Conservation (phyloP, 148 eudicot species). For the Rhododendron kiyosumense region DNA sequence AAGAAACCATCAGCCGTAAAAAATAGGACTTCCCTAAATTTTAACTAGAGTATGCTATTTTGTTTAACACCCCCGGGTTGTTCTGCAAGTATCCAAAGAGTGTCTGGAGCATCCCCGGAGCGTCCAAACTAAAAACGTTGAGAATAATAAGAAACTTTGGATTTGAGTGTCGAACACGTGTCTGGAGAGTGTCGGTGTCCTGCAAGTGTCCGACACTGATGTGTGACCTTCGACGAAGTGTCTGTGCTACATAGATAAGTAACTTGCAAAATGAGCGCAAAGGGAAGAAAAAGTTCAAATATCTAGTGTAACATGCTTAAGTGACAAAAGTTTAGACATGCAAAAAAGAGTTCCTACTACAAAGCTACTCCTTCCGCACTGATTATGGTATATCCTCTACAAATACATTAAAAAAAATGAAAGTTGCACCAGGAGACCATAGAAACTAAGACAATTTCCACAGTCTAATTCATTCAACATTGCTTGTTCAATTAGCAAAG, state of each 20-base stretch:
- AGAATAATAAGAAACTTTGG: not conserved
- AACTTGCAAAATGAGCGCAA: not conserved
- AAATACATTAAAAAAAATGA: not conserved
- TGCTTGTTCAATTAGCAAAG: not conserved
- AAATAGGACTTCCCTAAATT: not conserved
- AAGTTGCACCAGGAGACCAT: not conserved
- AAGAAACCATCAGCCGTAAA: not conserved
- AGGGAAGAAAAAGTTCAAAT: not conserved
- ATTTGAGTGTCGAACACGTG: not conserved
- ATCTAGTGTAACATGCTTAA: not conserved
- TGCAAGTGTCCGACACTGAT: too few species aligned
- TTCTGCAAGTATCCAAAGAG: not conserved
- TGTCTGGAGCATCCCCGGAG: not conserved
- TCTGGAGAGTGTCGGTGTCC: not conserved
- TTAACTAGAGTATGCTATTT: too few species aligned
- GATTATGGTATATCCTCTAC: not conserved
- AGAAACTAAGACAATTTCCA: not conserved
- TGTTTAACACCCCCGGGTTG: too few species aligned
- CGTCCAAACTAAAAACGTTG: not conserved
- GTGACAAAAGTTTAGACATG: not conserved
- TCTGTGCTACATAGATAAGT: not conserved
- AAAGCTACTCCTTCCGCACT: not conserved
- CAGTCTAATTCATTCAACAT: not conserved
- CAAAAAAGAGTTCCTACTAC: not conserved
- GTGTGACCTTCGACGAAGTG: not conserved